Percentiles rank a stretch among this genome's conserved stretches.
These are phyloP conservation scores for Apiospora phragmitis DNA, from an alignment of 2,329 filamentous ascomycete species.

Conservation along the genomic window DNA sequence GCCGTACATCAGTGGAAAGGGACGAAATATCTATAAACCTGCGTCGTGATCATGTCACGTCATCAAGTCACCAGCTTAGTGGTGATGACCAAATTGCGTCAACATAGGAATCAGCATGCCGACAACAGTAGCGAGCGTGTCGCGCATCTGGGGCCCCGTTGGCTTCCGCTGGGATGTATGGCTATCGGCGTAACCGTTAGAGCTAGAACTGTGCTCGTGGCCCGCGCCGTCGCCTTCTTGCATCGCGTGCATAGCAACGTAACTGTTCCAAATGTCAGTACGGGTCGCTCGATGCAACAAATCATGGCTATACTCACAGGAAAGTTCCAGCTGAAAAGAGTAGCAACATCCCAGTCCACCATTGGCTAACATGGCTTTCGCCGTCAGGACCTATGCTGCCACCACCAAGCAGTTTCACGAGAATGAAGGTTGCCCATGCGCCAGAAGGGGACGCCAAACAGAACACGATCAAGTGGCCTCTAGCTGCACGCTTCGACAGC, in stretches of 20 bases:
- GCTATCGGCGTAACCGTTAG: constrained; percentile 58
- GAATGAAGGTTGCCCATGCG: constrained; percentile 78
- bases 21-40: neutral
- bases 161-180: constrained; percentile 49
- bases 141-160: constrained; percentile 61
- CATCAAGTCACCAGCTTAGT: constrained; percentile 37
- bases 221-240: constrained; percentile 66
- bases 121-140: constrained; percentile 68
- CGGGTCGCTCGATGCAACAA: neutral
- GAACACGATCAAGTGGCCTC: constrained; percentile 86
- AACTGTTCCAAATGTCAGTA: constrained; percentile 53
- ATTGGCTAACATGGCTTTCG: constrained; percentile 66
- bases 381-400: constrained; percentile 34
- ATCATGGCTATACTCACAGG: constrained; percentile 60
- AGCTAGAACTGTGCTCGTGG: constrained; percentile 49
- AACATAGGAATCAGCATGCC: constrained; percentile 79
- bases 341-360: constrained; percentile 89
- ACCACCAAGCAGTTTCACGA: constrained; percentile 73
- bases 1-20: neutral
- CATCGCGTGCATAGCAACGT: constrained; percentile 99
- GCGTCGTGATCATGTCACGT: neutral
- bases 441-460: constrained; percentile 87
- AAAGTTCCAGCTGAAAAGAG: constrained; percentile 97
- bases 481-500: constrained; percentile 79
- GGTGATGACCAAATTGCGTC: constrained; percentile 77